Evolutionary conservation across 441 rosid genomes (phyloP), one percentile per base, ranked within the genome.

Genomic region (Biscutella laevigata): DNA sequence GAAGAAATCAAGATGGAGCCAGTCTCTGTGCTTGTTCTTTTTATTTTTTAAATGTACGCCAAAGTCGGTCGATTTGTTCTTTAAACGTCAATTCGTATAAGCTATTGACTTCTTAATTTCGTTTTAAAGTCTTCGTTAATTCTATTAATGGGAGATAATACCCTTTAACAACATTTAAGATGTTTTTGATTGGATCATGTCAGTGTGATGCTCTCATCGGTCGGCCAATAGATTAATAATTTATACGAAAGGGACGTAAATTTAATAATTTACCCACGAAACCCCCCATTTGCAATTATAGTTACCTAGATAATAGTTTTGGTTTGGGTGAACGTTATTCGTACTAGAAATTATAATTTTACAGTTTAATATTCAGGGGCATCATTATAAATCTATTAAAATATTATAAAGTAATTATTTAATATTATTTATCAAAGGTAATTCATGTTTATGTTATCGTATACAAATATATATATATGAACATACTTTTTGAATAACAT

Each of bases 141-240:
- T 2, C n/a, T 40, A 29, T 29, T 19, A 22, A 11, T 49, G 34
- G 9, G 14, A 14, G 6, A 33, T 22, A 39, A 16, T 3, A 45
- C 21, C 19, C 16, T 41, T 4, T 35, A 22, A 42, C 38, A 22
- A 22, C 3, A 22, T 22, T 22, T 22, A 2, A 6, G 28, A 29
- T 22, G 20, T 46, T 45, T 45, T 3, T 37, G 48, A n/a, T n/a
- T 10, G 22, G 53, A 19, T 51, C 41, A 46, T 29, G 56, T 62
- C 56, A 20, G 21, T 21, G 49, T 19, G 7, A 32, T 21, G 30
- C 16, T 24, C 46, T 55, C 57, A 54, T 53, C 28, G 22, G 55
- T 45, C 61, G 61, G 68, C 61, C 53, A 17, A 43, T 53, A 6
- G 53, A 61, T 44, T 57, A 34, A 34, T 43, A 10, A 26, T 25